phyloP scores from a whole-genome alignment of 2,329 filamentous ascomycete species.

The Pseudocercospora macadamiae region DNA sequence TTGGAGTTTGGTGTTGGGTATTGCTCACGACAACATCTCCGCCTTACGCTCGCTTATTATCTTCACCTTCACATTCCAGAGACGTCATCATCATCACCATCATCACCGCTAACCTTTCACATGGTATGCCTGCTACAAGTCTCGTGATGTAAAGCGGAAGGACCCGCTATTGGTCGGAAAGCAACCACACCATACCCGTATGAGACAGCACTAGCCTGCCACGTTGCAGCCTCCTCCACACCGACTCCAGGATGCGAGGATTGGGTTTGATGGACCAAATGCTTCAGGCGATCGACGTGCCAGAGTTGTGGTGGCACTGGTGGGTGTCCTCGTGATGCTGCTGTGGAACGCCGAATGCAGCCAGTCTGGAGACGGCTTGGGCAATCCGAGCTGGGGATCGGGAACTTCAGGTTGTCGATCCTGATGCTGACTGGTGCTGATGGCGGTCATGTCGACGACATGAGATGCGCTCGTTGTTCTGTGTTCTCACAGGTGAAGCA shows the following conservation, averaged over 20 bases:
- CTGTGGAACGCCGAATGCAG: background rate
- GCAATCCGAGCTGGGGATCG: background rate
- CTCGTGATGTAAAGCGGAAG: background rate
- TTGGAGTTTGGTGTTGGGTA: background rate
- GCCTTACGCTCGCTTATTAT: too few relatives aligned
- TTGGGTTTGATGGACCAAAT: background rate
- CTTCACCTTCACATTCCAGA: too few relatives aligned
- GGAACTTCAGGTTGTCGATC: too few relatives aligned
- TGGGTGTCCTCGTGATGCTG: background rate
- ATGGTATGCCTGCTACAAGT: background rate
- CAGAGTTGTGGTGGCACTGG: background rate
- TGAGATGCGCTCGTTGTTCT: too few relatives aligned
- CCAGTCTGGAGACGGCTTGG: background rate
- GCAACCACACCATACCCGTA: background rate
- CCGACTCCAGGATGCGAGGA: background rate
- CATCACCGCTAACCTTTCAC: too few relatives aligned
- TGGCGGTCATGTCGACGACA: too few relatives aligned
- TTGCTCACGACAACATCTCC: background rate
- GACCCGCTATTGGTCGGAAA: background rate
- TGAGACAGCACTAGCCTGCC: conserved; percentile 1
- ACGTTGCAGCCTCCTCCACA: conserved; percentile 5
- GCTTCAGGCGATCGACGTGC: background rate
- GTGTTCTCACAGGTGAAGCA: too few relatives aligned
- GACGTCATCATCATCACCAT: too few relatives aligned
- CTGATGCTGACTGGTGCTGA: too few relatives aligned